These are phyloP conservation scores for Pseudoscleropodium purum DNA, from an alignment of 225 moss, liverwort and hornwort species.

Conservation along the genomic window DNA sequence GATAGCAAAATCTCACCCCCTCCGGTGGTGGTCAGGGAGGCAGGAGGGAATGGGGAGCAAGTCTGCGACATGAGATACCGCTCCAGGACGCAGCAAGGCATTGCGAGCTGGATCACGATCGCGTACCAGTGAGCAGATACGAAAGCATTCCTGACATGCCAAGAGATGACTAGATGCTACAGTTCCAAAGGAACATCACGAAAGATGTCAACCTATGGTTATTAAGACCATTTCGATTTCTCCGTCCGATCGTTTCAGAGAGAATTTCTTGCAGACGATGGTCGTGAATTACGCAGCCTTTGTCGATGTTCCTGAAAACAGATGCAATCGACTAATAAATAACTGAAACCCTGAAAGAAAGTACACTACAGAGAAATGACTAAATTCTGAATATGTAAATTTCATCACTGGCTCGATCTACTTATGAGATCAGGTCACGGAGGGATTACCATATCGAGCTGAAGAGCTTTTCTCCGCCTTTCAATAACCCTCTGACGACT, in stretches of 20 bases:
- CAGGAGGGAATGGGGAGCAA: not conserved
- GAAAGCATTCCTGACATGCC: not conserved
- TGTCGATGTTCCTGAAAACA: constrained; percentile 43
- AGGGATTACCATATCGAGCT: constrained; percentile 38
- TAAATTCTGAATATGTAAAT: not conserved
- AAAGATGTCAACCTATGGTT: not conserved
- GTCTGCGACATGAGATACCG: not conserved
- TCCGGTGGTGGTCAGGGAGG: not conserved
- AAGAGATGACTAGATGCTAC: not conserved
- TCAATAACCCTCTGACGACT: constrained; percentile 46
- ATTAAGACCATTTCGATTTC: not conserved
- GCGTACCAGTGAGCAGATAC: not conserved
- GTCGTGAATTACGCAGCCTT: constrained; percentile 33
- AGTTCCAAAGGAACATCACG: not conserved
- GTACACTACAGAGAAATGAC: not conserved
- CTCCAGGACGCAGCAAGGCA: constrained; percentile 26
- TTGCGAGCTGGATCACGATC: constrained; percentile 8
- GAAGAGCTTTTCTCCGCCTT: constrained; percentile 42
- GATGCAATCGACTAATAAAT: not conserved
- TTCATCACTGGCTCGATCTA: not conserved
- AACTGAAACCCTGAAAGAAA: not conserved
- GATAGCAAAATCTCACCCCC: not conserved
- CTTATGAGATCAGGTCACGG: not conserved
- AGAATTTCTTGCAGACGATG: constrained; percentile 18
- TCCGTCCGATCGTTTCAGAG: not conserved